Evolutionary conservation across 2,329 filamentous ascomycete species (phyloP), one percentile per base, ranked within the genome.

Genomic region (Aspergillus neotritici): DNA sequence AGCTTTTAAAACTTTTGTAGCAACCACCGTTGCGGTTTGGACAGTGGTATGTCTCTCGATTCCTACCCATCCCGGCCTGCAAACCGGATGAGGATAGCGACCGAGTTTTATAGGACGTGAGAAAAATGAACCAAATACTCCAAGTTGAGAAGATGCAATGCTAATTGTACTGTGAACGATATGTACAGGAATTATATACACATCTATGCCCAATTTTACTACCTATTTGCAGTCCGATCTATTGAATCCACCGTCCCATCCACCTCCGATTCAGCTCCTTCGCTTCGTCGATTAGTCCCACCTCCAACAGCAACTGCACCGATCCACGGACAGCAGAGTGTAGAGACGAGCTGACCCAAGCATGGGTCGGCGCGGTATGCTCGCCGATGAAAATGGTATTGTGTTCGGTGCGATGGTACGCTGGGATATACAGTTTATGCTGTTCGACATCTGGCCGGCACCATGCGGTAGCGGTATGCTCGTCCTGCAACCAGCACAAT

Each of bases 281-380:
- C 2, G 82, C 82, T 64, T 85, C 83, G 55, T 86, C 82, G 0
- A 85, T 80, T 36, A 86, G 62, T 0, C 82, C 83, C 59, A 85
- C 65, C 52, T 79, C 75, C 60, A 60, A 47, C 9, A 65, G 48
- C 30, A 65, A 40, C 46, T 66, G 61, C 4, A 64, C 45, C 4
- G 51, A 48, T 7, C 63, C 63, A 12, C 58, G 46, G 12, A 61
- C 52, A 25, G 58, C 49, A n/a, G 58, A 63, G 10, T 64, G 51
- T 15, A 64, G 38, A 3, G 56, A 53, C 11, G 56, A 60, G 36
- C 55, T 58, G 13, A 62, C 57, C 61, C 61, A 65, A 3, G 61
- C 61, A 44, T 66, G 63, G 1, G 62, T 64, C 8, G 52, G 56
- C n/a, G 60, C 54, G 11, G 63, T 63, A 35, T 65, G 62, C 40